Evolutionary conservation across 768 basidiomycete species (phyloP).

Genomic region (Tephrocybe sp.): DNA sequence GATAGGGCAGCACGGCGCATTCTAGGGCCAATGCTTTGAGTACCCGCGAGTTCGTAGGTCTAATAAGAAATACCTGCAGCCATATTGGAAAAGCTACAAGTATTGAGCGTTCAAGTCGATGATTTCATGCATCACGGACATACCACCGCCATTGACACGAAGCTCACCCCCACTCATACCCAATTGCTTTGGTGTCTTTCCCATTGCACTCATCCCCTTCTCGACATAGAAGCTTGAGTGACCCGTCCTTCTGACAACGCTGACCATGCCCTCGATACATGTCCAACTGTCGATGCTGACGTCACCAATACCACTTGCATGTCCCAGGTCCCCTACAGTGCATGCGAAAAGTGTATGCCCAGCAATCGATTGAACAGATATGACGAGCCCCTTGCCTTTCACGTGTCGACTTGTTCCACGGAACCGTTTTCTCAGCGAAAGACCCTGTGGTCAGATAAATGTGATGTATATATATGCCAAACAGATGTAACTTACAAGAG

Average conservation of each 20-base stretch:
- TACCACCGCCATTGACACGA: constrained; percentile 75
- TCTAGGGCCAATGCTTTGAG: constrained; percentile 41
- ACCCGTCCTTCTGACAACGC: constrained; percentile 74
- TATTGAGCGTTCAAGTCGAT: not conserved
- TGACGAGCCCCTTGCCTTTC: constrained; percentile 78
- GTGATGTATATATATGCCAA: constrained; percentile 1
- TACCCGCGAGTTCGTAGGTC: not conserved
- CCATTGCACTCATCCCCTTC: constrained; percentile 83
- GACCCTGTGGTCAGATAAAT: constrained; percentile 35
- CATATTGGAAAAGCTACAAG: constrained; percentile 79
- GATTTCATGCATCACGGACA: constrained; percentile 23
- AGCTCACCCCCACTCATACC: constrained; percentile 59
- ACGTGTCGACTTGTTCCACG: constrained; percentile 65
- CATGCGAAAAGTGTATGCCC: constrained; percentile 81
- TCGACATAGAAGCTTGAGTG: constrained; percentile 87
- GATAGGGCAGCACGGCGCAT: constrained; percentile 80
- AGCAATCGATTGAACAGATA: constrained; percentile 75
- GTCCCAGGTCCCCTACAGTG: constrained; percentile 79
- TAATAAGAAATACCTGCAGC: constrained; percentile 55
- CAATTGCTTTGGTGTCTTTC: constrained; percentile 70
- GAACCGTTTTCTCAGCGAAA: constrained; percentile 83
- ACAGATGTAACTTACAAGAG: constrained; percentile 44
- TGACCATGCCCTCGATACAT: constrained; percentile 75
- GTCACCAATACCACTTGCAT: constrained; percentile 62
- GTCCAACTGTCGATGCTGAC: constrained; percentile 82